Evolutionary conservation across 1,139 yeast genomes (phyloP), one percentile per base, ranked within the genome.

Genomic region (Pneumocystis jirovecii): DNA sequence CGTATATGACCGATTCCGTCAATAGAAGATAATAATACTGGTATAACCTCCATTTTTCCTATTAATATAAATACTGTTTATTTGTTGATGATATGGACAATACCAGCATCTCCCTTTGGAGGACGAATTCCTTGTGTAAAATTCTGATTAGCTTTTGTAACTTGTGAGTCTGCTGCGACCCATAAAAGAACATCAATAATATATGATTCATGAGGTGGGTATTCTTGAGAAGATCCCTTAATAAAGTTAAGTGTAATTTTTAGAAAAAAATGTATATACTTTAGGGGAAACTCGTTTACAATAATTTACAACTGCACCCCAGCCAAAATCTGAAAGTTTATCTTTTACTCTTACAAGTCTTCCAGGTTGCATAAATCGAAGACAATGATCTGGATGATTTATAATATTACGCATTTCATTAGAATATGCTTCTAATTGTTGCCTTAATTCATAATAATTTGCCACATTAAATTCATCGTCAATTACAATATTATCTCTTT

Each of bases 121-220:
- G 97, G 96, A 70, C 95, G 82, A 62, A 93, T 87, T 62, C 97
- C 97, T 69, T 86, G 89, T 15, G 96, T 91, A 66, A 91, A 80
- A 17, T 78, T 80, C 12, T 96, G 96, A 84, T 85, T 44, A 71
- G 65, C 60, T 65, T 71, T 79, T 70, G 82, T 77, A 60, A 74
- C 68, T 17, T 73, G 68, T 71, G 85, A 89, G 83, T 91, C 87
- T 1, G 88, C 80, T 70, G 85, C 83, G 1, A 91, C 87, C 71
- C 71, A 70, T 10, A 77, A 70, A 19, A 93, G 83, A 8, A 90
- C 97, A 69, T 85, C 89, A 15, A 90, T 95, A 68, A 93, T 79
- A 73, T 89, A 90, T 0, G 96, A 83, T 74, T 93, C 96, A 74
- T 91, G 96, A 69, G 72, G 70, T 45, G 69, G 65, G 37, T 62